Conservation (phyloP, 2,329 filamentous ascomycete species). For the Metarhizium album region DNA sequence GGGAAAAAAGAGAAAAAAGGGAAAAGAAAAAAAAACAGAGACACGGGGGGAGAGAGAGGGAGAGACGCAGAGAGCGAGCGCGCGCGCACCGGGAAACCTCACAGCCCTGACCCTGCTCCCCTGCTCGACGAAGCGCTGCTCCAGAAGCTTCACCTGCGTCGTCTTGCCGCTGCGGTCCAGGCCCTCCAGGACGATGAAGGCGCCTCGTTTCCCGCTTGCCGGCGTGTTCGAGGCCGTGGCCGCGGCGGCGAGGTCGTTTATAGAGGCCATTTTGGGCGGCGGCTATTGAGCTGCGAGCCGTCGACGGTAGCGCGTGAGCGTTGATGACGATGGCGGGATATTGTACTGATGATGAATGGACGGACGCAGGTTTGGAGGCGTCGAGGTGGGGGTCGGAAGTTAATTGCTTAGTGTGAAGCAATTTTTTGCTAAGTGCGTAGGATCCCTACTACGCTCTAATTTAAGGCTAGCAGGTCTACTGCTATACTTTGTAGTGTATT, state of each 20-base stretch:
- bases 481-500: too few species aligned
- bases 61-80: background rate
- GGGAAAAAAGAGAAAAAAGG: too few species aligned
- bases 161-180: slow-evolving; percentile 87
- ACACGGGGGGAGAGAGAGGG: background rate
- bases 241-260: slow-evolving; percentile 38
- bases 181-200: slow-evolving; percentile 77
- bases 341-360: background rate
- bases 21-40: too few species aligned
- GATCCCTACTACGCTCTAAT: too few species aligned
- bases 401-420: too few species aligned
- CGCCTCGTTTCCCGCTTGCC: slow-evolving; percentile 37
- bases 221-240: slow-evolving; percentile 29
- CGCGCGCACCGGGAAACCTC: slow-evolving; percentile 44
- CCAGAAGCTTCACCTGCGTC: slow-evolving; percentile 68
- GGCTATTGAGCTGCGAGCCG: background rate
- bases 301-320: background rate
- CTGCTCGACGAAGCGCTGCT: slow-evolving; percentile 38
- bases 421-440: too few species aligned
- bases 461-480: too few species aligned
- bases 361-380: background rate
- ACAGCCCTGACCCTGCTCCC: slow-evolving; percentile 40
- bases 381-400: too few species aligned
- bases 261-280: slow-evolving; percentile 28
- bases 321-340: background rate